These are phyloP conservation scores for Neospermospora avenae DNA, from an alignment of 2,329 filamentous ascomycete genomes.

Conservation along the genomic window DNA sequence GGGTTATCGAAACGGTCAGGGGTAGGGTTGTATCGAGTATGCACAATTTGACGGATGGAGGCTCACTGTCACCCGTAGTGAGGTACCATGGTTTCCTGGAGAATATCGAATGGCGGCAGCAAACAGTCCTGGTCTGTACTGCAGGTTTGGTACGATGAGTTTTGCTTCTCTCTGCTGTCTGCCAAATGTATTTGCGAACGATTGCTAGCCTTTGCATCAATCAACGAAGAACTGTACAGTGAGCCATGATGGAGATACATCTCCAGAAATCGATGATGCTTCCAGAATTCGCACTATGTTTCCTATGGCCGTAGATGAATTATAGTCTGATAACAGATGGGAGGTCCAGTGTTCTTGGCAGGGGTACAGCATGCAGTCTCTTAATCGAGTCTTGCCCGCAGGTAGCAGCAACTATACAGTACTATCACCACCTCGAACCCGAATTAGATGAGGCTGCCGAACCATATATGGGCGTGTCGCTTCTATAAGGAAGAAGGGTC, in stretches of 20 bases:
- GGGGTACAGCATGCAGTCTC: neutral
- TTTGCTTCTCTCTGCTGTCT: neutral
- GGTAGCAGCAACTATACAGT: neutral
- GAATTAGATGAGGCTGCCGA: neutral
- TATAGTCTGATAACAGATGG: neutral
- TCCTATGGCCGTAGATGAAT: neutral
- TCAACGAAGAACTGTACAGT: neutral
- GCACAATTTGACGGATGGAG: neutral
- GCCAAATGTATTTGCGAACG: neutral
- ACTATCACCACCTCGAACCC: neutral
- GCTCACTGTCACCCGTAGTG: neutral
- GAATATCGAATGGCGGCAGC: neutral
- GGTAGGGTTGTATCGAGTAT: neutral
- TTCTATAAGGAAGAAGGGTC: neutral
- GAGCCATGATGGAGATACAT: neutral
- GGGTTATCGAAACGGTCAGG: neutral
- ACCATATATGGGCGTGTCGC: neutral
- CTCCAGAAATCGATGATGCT: neutral
- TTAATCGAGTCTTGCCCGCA: neutral
- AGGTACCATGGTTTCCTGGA: neutral
- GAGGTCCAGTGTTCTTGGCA: neutral
- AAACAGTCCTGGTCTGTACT: neutral
- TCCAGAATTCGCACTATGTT: neutral
- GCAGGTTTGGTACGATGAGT: neutral
- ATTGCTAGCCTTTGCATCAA: neutral